Conservation (phyloP, 2,329 filamentous ascomycete genomes). For the Penicillium vulpinum region DNA sequence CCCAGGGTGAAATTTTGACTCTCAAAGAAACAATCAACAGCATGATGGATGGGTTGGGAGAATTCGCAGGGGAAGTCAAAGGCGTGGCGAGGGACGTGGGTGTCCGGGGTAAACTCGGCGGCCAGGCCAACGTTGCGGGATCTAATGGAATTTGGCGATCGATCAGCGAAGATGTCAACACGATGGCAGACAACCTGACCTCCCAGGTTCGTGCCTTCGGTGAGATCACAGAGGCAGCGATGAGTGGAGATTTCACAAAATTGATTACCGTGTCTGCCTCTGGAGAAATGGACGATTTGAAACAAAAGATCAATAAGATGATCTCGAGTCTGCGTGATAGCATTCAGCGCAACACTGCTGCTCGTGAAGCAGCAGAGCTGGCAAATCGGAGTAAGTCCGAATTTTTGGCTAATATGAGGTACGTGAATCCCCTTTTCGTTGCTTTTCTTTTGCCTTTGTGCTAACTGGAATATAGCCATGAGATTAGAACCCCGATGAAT, state of each 20-base stretch:
- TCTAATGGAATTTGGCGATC: conserved; percentile 94
- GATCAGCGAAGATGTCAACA: conserved; percentile 92
- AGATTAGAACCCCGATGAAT: conserved; percentile 94
- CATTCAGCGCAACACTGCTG: conserved; percentile 91
- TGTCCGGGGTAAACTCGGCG: conserved; percentile 94
- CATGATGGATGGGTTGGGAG: conserved; percentile 90
- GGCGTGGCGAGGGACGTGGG: conserved; percentile 90
- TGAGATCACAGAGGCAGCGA: conserved; percentile 91
- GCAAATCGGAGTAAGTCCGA: conserved; percentile 97
- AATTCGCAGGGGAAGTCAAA: conserved; percentile 92
- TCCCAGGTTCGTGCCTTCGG: conserved; percentile 94
- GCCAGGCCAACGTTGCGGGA: conserved; percentile 88
- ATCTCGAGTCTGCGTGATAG: conserved; percentile 88
- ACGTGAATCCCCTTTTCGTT: neutral
- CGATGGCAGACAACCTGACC: conserved; percentile 80
- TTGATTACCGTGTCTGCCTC: conserved; percentile 92
- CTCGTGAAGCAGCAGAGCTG: conserved; percentile 86
- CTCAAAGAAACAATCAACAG: conserved; percentile 95
- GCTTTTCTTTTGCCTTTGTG: neutral
- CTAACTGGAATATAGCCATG: conserved; percentile 58
- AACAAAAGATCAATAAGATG: conserved; percentile 98
- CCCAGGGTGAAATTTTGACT: conserved; percentile 86
- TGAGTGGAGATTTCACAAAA: conserved; percentile 92
- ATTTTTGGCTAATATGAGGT: conserved; percentile 89
- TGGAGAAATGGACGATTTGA: conserved; percentile 95